Percentiles rank a stretch among this genome's conserved stretches.
phyloP scores from a whole-genome alignment of 2,329 filamentous ascomycete genomes.

The Diatrype stigma region DNA sequence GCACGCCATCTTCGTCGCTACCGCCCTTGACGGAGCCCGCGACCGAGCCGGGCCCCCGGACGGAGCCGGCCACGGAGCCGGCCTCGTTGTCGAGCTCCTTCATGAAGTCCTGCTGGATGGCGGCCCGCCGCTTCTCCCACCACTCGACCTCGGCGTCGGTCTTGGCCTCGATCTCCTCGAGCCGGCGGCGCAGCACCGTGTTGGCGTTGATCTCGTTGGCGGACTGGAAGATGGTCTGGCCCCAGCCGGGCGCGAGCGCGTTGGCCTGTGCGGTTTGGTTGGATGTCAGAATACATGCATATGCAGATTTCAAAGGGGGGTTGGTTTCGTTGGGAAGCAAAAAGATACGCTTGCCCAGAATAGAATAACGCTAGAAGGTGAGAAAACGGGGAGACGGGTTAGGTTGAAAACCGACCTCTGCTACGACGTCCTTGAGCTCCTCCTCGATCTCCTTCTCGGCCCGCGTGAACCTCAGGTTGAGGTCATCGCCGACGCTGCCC shows the following conservation, averaged over 20 bases:
- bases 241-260: slow-evolving; percentile 83
- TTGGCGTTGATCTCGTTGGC: slow-evolving; percentile 95
- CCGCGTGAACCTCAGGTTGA: slow-evolving; percentile 87
- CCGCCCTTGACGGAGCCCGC: slow-evolving; percentile 37
- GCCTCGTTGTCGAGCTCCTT: slow-evolving; percentile 76
- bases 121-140: slow-evolving; percentile 82
- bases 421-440: slow-evolving; percentile 88
- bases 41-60: slow-evolving; percentile 72
- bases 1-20: slow-evolving; percentile 70
- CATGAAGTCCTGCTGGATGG: slow-evolving; percentile 74
- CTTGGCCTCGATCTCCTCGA: slow-evolving; percentile 72
- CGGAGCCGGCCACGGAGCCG: slow-evolving; percentile 37
- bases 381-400: too few species aligned
- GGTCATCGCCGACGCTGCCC: slow-evolving; percentile 90
- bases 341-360: neutral
- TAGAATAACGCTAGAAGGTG: too few species aligned
- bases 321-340: neutral
- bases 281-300: too few species aligned
- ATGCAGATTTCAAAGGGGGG: neutral
- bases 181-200: slow-evolving; percentile 65
- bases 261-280: too few species aligned
- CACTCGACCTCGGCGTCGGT: slow-evolving; percentile 74
- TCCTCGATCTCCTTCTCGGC: slow-evolving; percentile 98
- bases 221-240: slow-evolving; percentile 91
- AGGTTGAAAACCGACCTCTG: slow-evolving; percentile 75